A percentile compares a stretch with the other conserved stretches of the same genome.
These are phyloP conservation scores for Nepenthes alata DNA, from an alignment of 179 eudicot genomes.

Conservation along the genomic window DNA sequence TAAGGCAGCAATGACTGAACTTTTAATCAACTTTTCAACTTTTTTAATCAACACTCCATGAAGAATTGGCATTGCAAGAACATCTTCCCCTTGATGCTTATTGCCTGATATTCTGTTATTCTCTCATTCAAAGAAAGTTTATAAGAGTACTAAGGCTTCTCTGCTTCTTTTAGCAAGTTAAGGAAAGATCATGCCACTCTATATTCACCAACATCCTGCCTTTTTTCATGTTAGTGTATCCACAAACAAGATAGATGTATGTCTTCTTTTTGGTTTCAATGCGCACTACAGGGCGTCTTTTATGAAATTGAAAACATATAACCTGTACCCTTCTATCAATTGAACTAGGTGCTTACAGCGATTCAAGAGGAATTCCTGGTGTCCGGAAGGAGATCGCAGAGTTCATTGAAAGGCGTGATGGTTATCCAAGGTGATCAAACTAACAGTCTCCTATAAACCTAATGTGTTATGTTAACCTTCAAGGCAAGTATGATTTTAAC, in stretches of 20 bases:
- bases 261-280: neutral
- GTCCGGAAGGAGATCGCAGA: constrained; percentile 86
- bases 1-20: too few species aligned
- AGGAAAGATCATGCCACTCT: too few species aligned
- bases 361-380: constrained; percentile 93
- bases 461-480: constrained; percentile 3
- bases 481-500: neutral
- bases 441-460: constrained; percentile 7
- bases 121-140: too few species aligned
- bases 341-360: constrained; percentile 86
- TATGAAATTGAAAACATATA: neutral
- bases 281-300: neutral
- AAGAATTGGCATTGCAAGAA: too few species aligned
- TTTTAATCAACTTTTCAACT: too few species aligned
- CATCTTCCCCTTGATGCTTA: too few species aligned
- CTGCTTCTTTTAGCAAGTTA: too few species aligned
- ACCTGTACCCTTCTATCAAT: constrained; percentile 8
- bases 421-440: constrained; percentile 76
- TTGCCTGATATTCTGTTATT: too few species aligned
- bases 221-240: neutral
- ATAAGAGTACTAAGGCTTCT: too few species aligned
- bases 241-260: neutral
- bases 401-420: constrained; percentile 87
- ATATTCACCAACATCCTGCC: neutral
- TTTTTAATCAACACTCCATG: too few species aligned